phyloP scores from a whole-genome alignment of 441 rosid species.

The Gossypium gossypioides region DNA sequence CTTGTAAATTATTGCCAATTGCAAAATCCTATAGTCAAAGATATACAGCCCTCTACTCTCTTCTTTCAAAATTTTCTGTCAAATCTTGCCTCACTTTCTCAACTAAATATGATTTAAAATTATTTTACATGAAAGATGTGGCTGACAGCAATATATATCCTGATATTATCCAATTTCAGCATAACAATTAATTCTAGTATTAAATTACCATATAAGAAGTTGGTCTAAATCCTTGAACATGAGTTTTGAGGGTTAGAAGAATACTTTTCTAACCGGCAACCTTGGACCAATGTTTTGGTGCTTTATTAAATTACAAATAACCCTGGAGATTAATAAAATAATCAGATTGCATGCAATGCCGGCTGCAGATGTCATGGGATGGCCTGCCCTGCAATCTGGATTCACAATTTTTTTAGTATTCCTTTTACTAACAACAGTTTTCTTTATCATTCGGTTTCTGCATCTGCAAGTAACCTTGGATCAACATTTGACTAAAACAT shows the following conservation, averaged over 20 bases:
- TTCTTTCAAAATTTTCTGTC: background rate
- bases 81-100: background rate
- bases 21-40: constrained; percentile 12
- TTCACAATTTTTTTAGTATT: background rate
- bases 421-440: background rate
- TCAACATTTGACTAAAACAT: background rate
- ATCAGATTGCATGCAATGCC: background rate
- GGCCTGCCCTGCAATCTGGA: background rate
- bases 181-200: background rate
- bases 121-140: background rate
- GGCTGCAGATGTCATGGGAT: background rate
- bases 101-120: background rate
- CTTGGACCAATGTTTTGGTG: constrained; percentile 14
- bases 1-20: background rate
- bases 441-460: background rate
- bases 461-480: background rate
- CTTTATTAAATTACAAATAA: background rate
- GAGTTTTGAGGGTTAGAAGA: background rate
- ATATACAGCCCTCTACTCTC: background rate
- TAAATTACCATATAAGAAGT: background rate
- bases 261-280: constrained; percentile 8
- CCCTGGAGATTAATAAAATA: background rate
- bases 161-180: background rate
- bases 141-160: background rate
- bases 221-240: background rate